These are phyloP conservation scores for Plasmodium blacklocki DNA, from an alignment of 169 alveolate species.

Conservation along the genomic window DNA sequence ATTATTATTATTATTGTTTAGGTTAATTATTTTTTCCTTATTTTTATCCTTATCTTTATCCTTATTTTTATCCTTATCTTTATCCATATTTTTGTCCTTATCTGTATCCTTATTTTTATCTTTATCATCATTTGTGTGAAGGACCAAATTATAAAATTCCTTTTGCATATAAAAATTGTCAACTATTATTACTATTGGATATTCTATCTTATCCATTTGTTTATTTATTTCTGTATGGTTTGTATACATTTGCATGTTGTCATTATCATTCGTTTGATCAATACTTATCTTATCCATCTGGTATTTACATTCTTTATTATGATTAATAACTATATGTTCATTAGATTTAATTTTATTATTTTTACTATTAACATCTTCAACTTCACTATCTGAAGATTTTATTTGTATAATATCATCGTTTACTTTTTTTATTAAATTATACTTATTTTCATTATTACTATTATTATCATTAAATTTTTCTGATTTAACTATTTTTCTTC, in stretches of 20 bases:
- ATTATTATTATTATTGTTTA: too few species aligned
- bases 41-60: too few species aligned
- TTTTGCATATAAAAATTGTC: conserved; percentile 72
- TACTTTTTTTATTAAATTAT: not conserved
- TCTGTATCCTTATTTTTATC: too few species aligned
- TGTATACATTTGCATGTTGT: not conserved
- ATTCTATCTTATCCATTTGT: conserved; percentile 23
- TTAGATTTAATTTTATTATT: not conserved
- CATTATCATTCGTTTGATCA: not conserved
- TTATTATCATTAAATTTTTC: not conserved
- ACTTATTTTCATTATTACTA: not conserved
- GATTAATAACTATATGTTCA: too few species aligned
- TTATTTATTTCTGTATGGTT: not conserved
- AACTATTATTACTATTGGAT: conserved; percentile 61
- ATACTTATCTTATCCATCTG: not conserved
- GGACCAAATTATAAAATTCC: conserved; percentile 49
- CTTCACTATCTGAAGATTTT: not conserved
- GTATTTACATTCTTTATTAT: too few species aligned
- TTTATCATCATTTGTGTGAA: conserved; percentile 26
- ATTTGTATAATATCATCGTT: conserved; percentile 4
- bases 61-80: too few species aligned
- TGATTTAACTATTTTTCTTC: not conserved
- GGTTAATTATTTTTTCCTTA: too few species aligned
- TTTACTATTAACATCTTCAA: not conserved
- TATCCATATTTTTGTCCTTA: too few species aligned